These are phyloP conservation scores for Solanum rostratum DNA, from an alignment of 257 asterid genomes.

Conservation along the genomic window DNA sequence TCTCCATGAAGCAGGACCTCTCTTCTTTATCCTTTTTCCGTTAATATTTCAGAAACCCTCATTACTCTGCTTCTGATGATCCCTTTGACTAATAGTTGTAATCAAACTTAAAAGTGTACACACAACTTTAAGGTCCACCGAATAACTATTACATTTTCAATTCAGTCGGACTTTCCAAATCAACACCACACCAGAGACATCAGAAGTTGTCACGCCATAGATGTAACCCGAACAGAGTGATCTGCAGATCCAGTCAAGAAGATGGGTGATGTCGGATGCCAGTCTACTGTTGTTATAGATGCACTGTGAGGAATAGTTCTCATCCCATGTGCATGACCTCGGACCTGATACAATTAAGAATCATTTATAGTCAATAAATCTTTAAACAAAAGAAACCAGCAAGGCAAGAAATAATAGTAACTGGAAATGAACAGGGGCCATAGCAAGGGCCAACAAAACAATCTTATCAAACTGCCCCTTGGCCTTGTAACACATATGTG, in stretches of 20 bases:
- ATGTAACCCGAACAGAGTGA: constrained; percentile 76
- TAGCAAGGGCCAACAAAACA: neutral
- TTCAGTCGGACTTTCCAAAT: neutral
- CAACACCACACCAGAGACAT: neutral
- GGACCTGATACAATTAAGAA: constrained; percentile 33
- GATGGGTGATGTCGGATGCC: constrained; percentile 89
- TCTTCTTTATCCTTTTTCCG: neutral
- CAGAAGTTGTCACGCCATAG: constrained; percentile 29
- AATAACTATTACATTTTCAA: neutral
- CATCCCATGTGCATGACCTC: constrained; percentile 47
- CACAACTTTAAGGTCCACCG: neutral
- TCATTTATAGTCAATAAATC: neutral
- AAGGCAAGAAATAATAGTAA: neutral
- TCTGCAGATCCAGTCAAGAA: constrained; percentile 90
- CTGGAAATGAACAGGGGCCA: neutral
- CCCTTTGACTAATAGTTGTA: neutral
- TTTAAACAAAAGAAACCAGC: neutral
- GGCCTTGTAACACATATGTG: neutral
- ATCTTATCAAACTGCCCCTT: neutral
- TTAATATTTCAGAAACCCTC: neutral
- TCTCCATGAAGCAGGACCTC: neutral
- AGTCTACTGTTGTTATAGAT: constrained; percentile 75
- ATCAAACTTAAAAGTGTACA: neutral
- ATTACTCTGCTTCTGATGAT: neutral
- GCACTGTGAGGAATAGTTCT: constrained; percentile 60